Evolutionary conservation across 2,329 filamentous ascomycete genomes (phyloP), one percentile per base, ranked within the genome.

Genomic region (Curvularia sp.): DNA sequence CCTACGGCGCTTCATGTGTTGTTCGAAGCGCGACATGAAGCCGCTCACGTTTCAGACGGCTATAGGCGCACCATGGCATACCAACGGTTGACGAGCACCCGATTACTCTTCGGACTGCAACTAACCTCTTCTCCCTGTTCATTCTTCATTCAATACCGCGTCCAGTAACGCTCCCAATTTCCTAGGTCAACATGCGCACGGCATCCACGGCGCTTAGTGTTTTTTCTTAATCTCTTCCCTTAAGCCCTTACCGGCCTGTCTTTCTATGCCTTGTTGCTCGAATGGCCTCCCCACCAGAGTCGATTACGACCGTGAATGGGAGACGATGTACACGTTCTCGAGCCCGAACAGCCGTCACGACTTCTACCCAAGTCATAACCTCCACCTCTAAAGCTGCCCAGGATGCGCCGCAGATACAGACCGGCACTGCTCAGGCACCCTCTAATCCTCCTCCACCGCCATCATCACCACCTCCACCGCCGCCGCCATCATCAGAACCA

Each of bases 251-350:
- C 56, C 62, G 67, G 66, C 64, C 59, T 68, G 69, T 68, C 63
- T 64, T 68, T 73, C 64, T 65, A 71, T 74, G 72, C 72, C 59
- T 69, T 60, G 63, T 66, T 59, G 71, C 64, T 70, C 71, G 71
- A 66, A 78, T 78, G 76, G 74, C 76, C 60, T 69, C 74, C 65
- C 76, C 75, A 38, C 67, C 68, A 69, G 70, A 73, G 43, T 71
- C 69, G 46, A 74, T 72, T 50, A 77, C 74, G 55, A 77, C 74
- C 55, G 74, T 78, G 62, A 75, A 57, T 61, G 76, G 76, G 63
- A 70, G 70, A 66, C 70, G 72, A 68, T 78, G 76, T 67, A 77
- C 75, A 63, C 74, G 75, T 60, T 74, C 75, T 54, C 73, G 72
- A 46, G 73, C 69, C 59, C 70, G 73, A 43, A 73, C 70, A 36